phyloP scores from a whole-genome alignment of 306 rosid genomes.

The Gastrolobium bilobum region DNA sequence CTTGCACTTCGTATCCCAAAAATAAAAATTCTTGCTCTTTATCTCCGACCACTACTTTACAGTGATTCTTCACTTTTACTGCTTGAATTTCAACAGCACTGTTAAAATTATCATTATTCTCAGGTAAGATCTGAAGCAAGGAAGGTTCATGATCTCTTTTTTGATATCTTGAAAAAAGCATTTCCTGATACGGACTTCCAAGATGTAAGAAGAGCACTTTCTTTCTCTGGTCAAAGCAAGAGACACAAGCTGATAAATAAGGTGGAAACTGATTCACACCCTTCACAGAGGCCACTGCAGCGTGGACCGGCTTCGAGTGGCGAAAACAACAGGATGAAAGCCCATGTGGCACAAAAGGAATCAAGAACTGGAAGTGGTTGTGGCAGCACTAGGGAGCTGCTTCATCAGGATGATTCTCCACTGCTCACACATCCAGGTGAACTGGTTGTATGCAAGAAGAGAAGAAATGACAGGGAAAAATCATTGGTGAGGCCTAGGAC shows the following conservation, averaged over 20 bases:
- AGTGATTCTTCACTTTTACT: slow-evolving; percentile 39
- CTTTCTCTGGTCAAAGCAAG: slow-evolving; percentile 79
- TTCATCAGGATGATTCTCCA: slow-evolving; percentile 74
- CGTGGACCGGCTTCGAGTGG: slow-evolving; percentile 64
- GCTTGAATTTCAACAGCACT: slow-evolving; percentile 7
- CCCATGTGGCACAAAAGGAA: slow-evolving; percentile 71
- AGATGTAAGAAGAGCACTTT: slow-evolving; percentile 79
- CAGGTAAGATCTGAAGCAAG: slow-evolving; percentile 97
- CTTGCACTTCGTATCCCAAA: slow-evolving; percentile 9
- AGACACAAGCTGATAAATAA: slow-evolving; percentile 72
- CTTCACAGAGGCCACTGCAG: slow-evolving; percentile 68
- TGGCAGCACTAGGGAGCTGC: slow-evolving; percentile 67
- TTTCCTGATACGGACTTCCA: slow-evolving; percentile 92
- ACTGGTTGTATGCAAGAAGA: slow-evolving; percentile 96
- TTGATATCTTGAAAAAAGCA: slow-evolving; percentile 91
- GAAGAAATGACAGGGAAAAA: slow-evolving; percentile 96
- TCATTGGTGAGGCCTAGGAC: slow-evolving; percentile 67
- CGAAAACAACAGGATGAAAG: slow-evolving; percentile 72
- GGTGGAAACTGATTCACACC: slow-evolving; percentile 67
- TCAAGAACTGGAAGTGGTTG: slow-evolving; percentile 69
- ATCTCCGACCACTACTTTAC: neutral
- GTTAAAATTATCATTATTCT: slow-evolving; percentile 27
- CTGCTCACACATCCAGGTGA: slow-evolving; percentile 94
- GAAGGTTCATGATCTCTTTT: slow-evolving; percentile 97
- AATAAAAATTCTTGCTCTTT: neutral